A percentile compares a stretch with the other conserved stretches of the same genome.
Evolutionary conservation across 768 basidiomycete genomes (phyloP).

Genomic region (Suillus decipiens): DNA sequence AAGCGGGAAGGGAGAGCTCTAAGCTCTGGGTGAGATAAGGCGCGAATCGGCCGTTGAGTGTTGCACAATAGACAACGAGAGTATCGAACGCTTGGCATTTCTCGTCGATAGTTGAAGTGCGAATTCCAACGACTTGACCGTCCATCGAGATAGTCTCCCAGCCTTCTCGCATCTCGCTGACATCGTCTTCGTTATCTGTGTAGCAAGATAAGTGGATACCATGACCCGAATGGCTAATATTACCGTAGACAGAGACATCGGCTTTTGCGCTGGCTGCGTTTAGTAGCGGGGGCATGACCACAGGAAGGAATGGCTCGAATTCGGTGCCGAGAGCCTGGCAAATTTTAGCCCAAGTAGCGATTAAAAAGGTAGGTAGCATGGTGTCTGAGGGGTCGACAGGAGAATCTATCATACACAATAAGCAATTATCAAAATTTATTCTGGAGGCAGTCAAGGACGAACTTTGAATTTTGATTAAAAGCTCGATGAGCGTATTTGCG

Average conservation of each 20-base stretch:
- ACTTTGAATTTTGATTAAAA: constrained; percentile 81
- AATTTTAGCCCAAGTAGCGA: constrained; percentile 87
- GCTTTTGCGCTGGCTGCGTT: constrained; percentile 78
- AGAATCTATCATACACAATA: constrained; percentile 44
- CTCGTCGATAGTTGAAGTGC: constrained; percentile 81
- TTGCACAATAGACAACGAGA: constrained; percentile 77
- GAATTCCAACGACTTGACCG: constrained; percentile 74
- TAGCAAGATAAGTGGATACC: constrained; percentile 5
- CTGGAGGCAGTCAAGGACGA: constrained; percentile 19
- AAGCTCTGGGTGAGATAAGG: constrained; percentile 74
- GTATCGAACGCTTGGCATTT: constrained; percentile 89
- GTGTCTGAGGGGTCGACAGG: constrained; percentile 73
- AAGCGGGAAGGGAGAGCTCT: constrained; percentile 68
- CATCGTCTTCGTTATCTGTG: constrained; percentile 58
- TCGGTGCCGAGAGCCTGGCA: constrained; percentile 83
- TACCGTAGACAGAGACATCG: constrained; percentile 74
- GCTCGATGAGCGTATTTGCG: constrained; percentile 66
- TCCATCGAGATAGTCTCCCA: constrained; percentile 82
- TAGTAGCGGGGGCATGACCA: constrained; percentile 81
- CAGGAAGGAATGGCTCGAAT: constrained; percentile 83
- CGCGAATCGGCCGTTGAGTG: constrained; percentile 63
- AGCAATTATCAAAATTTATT: background rate
- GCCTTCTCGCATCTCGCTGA: constrained; percentile 61
- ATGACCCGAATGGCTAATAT: constrained; percentile 15
- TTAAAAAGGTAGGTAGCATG: constrained; percentile 72